Percentiles rank a stretch among this genome's conserved stretches.
Evolutionary conservation across 2,329 filamentous ascomycete genomes (phyloP).

Genomic region (Biscogniauxia mediterranea): DNA sequence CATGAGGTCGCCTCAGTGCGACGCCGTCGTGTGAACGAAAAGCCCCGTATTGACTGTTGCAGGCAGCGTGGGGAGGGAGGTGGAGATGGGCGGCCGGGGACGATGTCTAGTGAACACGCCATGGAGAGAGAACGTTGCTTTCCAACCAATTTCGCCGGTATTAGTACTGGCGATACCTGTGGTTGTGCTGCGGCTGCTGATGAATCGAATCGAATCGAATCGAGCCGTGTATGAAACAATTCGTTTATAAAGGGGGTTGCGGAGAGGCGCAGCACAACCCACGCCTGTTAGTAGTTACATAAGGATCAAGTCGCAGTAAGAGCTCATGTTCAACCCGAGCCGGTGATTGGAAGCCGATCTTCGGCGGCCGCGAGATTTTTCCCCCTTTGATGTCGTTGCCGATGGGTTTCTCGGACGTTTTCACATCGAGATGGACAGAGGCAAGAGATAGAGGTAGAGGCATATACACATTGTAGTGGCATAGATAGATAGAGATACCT

Average conservation of each 20-base stretch:
- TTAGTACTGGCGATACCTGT: background rate
- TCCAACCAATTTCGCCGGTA: background rate
- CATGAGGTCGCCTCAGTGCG: background rate
- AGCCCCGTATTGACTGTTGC: background rate
- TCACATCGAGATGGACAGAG: too few relatives aligned
- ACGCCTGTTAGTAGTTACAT: slow-evolving; percentile 11
- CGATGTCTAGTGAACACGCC: background rate
- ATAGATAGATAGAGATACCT: background rate
- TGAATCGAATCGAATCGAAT: background rate
- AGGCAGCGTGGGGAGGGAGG: background rate
- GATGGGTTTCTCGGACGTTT: background rate
- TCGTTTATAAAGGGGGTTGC: background rate
- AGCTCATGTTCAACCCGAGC: slow-evolving; percentile 4
- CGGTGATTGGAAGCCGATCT: slow-evolving; percentile 15
- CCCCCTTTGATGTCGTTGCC: slow-evolving; percentile 11
- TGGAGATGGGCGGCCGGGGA: background rate
- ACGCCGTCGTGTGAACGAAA: background rate
- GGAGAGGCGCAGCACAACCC: slow-evolving; percentile 5
- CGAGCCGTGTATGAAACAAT: background rate
- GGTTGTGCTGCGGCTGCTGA: too few relatives aligned
- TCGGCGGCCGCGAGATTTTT: slow-evolving; percentile 8
- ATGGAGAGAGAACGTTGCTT: background rate
- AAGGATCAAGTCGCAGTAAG: slow-evolving; percentile 11
- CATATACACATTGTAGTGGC: too few relatives aligned
- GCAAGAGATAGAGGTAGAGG: background rate